phyloP scores from a whole-genome alignment of 805 yeast species.

The Starmera dryadoides region DNA sequence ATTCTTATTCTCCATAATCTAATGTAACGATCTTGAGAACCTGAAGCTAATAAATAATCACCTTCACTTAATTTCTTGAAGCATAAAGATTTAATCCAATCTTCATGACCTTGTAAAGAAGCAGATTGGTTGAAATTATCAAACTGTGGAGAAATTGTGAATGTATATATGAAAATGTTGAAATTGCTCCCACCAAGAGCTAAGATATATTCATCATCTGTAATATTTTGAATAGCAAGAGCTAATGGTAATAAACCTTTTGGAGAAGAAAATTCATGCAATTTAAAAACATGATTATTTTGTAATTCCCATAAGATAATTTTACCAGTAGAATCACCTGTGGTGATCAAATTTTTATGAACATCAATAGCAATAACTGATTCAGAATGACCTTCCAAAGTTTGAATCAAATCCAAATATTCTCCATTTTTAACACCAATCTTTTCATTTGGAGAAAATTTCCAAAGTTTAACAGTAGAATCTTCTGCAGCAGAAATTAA shows the following conservation, averaged over 20 bases:
- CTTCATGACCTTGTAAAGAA: conserved; percentile 82
- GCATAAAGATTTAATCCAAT: conserved; percentile 80
- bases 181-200: conserved; percentile 71
- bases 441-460: conserved; percentile 11
- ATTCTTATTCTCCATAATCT: conserved; percentile 76
- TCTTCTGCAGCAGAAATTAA: conserved; percentile 68
- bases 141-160: conserved; percentile 15
- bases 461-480: conserved; percentile 55
- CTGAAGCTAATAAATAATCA: conserved; percentile 70
- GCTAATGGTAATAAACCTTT: conserved; percentile 44
- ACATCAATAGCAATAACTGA: conserved; percentile 49
- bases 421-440: conserved; percentile 4
- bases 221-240: conserved; percentile 25
- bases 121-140: conserved; percentile 26
- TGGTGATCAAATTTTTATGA: conserved; percentile 33
- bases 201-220: conserved; percentile 32
- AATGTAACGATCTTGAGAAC: conserved; percentile 89
- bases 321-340: conserved; percentile 61
- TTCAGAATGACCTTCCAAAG: conserved; percentile 34
- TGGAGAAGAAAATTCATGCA: conserved; percentile 28
- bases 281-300: conserved; percentile 16
- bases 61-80: conserved; percentile 41
- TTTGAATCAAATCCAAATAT: conserved; percentile 13
- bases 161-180: conserved; percentile 46
- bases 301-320: conserved; percentile 44